Evolutionary conservation across 2,329 filamentous ascomycete genomes (phyloP), one percentile per base, ranked within the genome.

Genomic region (Colletotrichum chrysophilum): DNA sequence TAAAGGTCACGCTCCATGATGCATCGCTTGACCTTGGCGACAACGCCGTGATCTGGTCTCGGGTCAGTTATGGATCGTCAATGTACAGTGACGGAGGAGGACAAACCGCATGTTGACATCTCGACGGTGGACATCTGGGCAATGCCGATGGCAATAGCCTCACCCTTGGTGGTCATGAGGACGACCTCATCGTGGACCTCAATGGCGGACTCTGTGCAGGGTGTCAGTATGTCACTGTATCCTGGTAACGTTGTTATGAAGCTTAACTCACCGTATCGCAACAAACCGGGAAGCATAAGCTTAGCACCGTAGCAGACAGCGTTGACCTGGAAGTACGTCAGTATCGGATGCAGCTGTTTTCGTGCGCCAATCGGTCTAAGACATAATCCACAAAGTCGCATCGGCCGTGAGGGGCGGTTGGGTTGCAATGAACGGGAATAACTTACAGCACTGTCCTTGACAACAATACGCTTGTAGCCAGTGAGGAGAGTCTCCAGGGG

Each of bases 1-100:
- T 99, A 99, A 75, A 98, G 91, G 85, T 98, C 97, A 81, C 97
- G 95, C 91, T 99, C 97, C 97, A 99, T 99, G 86, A 99, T 99
- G 87, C 96, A 98, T 82, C 97, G 94, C 93, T 99, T 99, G 85
- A 99, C 95, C 91, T 98, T 98, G 81, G 97, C 97, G 75, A 98
- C 96, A 75, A 98, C 96, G 81, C 97, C 97, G 87, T 99, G 97
- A 84, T 98, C 96, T 77, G 26, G n/a, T 14, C 10, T 12, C 7
- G 56, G 32, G 60, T 76, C 43, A 77, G 74, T 75, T 18, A 12
- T 18, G 18, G 32, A n/a, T 48, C 55, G 18, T 36, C 30, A n/a
- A 28, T 32, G 32, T 32, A 64, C 38, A 8, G 4, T 58, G 52
- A 60, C 32, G 56, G 30, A 32, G 56, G 30, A 32, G 26, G 16